These are phyloP conservation scores for Phanerochaete sordida DNA, from an alignment of 768 basidiomycete species.

Conservation along the genomic window DNA sequence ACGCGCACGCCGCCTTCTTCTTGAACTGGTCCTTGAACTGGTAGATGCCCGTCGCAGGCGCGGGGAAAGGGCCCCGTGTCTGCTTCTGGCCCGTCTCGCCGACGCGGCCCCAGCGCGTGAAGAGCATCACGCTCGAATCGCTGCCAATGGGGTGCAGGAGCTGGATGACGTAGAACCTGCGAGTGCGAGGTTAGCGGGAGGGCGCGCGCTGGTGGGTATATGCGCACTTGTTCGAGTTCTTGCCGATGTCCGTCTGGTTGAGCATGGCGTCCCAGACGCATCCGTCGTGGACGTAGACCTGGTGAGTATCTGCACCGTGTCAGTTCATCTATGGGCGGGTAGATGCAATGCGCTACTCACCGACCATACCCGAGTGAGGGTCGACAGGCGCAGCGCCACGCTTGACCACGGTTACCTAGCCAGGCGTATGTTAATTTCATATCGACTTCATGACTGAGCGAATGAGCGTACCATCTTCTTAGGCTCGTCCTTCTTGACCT, in stretches of 20 bases:
- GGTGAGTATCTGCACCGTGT: constrained; percentile 44
- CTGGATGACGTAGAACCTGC: constrained; percentile 58
- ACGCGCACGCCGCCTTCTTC: constrained; percentile 44
- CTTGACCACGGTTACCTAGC: constrained; percentile 44
- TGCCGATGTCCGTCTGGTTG: constrained; percentile 55
- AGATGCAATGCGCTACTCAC: constrained; percentile 30
- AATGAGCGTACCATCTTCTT: neutral
- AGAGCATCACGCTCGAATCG: constrained; percentile 33
- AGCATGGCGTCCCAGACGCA: constrained; percentile 58
- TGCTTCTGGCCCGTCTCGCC: constrained; percentile 52
- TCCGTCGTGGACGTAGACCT: constrained; percentile 42
- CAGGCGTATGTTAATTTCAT: constrained; percentile 40
- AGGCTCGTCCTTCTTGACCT: constrained; percentile 22
- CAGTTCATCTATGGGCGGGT: neutral
- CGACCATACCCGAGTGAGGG: constrained; percentile 38
- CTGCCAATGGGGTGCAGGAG: constrained; percentile 48
- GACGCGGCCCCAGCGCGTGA: constrained; percentile 61
- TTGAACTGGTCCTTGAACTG: constrained; percentile 64
- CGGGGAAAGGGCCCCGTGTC: constrained; percentile 48
- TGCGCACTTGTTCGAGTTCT: constrained; percentile 47
- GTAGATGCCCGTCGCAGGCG: constrained; percentile 35
- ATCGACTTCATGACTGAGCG: constrained; percentile 24
- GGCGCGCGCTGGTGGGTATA: neutral
- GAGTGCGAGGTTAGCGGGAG: neutral
- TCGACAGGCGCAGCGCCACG: constrained; percentile 57